Conservation (phyloP, 768 basidiomycete genomes). For the Boletus rubroflammeus region DNA sequence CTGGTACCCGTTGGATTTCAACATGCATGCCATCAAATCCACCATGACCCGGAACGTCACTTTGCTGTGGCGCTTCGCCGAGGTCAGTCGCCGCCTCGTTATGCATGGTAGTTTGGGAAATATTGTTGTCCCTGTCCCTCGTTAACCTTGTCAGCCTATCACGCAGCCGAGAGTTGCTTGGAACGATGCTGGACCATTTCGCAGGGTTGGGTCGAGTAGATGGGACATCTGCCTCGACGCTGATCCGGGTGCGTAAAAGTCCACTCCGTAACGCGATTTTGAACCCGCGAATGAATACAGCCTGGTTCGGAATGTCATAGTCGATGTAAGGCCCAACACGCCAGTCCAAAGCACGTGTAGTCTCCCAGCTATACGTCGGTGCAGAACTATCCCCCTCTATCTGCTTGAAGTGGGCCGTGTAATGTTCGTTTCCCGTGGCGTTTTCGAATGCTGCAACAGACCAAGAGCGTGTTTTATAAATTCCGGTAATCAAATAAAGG, state of each 20-base stretch:
- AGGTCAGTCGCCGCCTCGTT: background rate
- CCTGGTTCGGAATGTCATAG: constrained; percentile 9
- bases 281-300: constrained; percentile 20
- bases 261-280: constrained; percentile 6
- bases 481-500: background rate
- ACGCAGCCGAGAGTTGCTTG: background rate
- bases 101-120: background rate
- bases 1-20: background rate
- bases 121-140: background rate
- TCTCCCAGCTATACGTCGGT: background rate
- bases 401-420: background rate
- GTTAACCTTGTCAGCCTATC: background rate
- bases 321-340: background rate
- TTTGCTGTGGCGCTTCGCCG: background rate
- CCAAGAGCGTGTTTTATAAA: constrained; percentile 15
- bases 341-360: background rate
- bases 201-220: background rate
- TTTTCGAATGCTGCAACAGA: constrained; percentile 19
- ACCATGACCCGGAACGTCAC: background rate
- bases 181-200: background rate
- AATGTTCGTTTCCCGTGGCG: too few relatives aligned
- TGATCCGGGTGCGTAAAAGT: background rate
- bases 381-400: background rate
- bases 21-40: background rate
- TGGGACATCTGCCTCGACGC: background rate